Percentiles rank a stretch among this genome's conserved stretches.
Conservation (phyloP, 179 eudicot genomes). For the Carnegiea gigantea region DNA sequence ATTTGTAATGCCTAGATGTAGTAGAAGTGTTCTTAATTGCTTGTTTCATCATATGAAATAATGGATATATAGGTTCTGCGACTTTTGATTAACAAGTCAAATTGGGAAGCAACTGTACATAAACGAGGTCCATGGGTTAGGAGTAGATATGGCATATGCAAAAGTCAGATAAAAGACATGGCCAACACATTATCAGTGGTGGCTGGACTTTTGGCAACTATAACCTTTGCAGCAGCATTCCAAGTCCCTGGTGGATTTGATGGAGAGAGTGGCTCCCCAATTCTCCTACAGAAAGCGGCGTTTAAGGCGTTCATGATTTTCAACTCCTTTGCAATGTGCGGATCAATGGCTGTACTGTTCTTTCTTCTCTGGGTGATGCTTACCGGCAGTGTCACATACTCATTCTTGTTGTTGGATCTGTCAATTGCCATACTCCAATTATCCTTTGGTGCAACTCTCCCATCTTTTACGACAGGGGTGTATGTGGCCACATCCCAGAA, state of each 20-base stretch:
- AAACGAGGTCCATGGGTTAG: background rate
- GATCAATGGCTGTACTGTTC: conserved; percentile 13
- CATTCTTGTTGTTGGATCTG: conserved; percentile 4
- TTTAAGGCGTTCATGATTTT: conserved; percentile 1
- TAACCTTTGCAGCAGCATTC: conserved; percentile 18
- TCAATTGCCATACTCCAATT: conserved; percentile 9
- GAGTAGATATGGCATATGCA: no score
- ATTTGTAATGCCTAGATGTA: no score
- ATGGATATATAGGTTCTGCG: no score
- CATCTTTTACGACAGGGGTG: no score
- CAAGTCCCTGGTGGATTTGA: conserved; percentile 21
- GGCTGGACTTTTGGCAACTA: conserved; percentile 12
- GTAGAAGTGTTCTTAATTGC: no score
- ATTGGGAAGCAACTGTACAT: no score
- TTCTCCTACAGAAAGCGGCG: conserved; percentile 3
- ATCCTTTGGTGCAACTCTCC: conserved; percentile 5
- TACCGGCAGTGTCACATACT: background rate
- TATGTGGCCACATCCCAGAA: no score
- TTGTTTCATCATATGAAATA: no score
- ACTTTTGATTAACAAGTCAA: no score
- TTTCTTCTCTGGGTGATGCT: conserved; percentile 17
- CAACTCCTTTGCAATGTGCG: conserved; percentile 12
- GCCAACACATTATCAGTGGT: background rate
- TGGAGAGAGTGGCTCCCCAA: background rate
- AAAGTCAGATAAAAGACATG: no score